Evolutionary conservation across 257 asterid genomes (phyloP).

Genomic region (Rhazya stricta): DNA sequence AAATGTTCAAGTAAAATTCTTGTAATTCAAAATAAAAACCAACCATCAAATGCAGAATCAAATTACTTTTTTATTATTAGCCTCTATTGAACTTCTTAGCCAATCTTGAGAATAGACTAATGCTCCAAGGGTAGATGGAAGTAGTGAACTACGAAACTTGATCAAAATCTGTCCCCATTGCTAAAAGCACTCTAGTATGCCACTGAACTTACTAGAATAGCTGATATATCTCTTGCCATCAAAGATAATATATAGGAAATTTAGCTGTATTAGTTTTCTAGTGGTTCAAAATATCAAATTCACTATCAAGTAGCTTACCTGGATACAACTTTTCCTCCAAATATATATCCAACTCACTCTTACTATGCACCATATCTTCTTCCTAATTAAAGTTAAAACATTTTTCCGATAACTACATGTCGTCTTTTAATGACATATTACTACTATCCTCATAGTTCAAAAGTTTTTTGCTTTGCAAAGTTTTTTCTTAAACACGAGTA

Average conservation of each 20-base stretch:
- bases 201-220: too few relatives aligned
- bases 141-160: not conserved
- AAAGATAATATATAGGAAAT: not conserved
- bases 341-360: too few relatives aligned
- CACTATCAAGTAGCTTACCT: not conserved
- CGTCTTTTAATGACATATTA: too few relatives aligned
- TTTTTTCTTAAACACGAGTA: too few relatives aligned
- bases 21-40: too few relatives aligned
- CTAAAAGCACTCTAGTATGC: not conserved
- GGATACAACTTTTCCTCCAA: not conserved
- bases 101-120: too few relatives aligned
- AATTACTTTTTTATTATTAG: not conserved
- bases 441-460: too few relatives aligned
- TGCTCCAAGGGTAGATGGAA: not conserved
- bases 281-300: not conserved
- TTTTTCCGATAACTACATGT: too few relatives aligned
- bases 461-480: too few relatives aligned
- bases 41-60: not conserved
- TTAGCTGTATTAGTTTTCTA: not conserved
- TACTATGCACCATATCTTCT: not conserved
- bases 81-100: not conserved
- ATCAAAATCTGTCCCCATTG: not conserved
- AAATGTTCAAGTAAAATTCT: too few relatives aligned
- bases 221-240: too few relatives aligned
- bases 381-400: not conserved